Conservation (phyloP, 2,329 filamentous ascomycete genomes). For the Sporothrix sp. region DNA sequence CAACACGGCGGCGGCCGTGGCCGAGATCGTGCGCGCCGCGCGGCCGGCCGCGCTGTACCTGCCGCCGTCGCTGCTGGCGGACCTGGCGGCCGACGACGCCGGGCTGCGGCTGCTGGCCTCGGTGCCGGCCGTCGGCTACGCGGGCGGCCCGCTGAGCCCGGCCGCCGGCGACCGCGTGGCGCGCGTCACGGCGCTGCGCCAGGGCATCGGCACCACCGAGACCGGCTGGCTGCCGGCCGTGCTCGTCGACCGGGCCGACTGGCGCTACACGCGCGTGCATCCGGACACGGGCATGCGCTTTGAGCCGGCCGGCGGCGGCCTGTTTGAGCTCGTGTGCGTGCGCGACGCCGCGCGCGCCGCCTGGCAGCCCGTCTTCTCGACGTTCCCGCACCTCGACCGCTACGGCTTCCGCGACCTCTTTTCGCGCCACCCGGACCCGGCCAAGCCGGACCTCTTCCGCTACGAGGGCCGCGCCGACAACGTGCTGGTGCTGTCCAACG, state of each 20-base stretch:
- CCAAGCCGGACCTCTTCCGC: slow-evolving; percentile 14
- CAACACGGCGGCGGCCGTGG: slow-evolving; percentile 25
- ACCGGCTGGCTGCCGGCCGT: slow-evolving; percentile 18
- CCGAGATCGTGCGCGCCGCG: slow-evolving; percentile 24
- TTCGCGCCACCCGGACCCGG: slow-evolving; percentile 23
- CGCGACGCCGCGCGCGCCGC: slow-evolving; percentile 18
- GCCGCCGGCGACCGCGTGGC: slow-evolving; percentile 24
- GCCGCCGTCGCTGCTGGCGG: slow-evolving; percentile 34
- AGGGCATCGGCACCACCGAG: slow-evolving; percentile 12
- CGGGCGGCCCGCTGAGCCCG: slow-evolving; percentile 31
- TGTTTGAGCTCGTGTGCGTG: slow-evolving; percentile 27
- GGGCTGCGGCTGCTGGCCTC: background rate
- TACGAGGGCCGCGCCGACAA: slow-evolving; percentile 24
- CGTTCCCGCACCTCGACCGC: slow-evolving; percentile 24
- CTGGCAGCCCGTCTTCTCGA: slow-evolving; percentile 23
- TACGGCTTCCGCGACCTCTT: slow-evolving; percentile 29
- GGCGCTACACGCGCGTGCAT: slow-evolving; percentile 5
- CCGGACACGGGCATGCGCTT: slow-evolving; percentile 4
- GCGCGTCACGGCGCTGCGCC: slow-evolving; percentile 23
- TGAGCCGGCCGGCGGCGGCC: slow-evolving; percentile 13
- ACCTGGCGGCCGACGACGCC: slow-evolving; percentile 22
- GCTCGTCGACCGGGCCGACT: slow-evolving; percentile 14
- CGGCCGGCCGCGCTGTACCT: slow-evolving; percentile 23
- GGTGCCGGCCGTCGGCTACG: slow-evolving; percentile 28
- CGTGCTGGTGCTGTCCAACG: slow-evolving; percentile 26